These are phyloP conservation scores for Verticillium longisporum DNA, from an alignment of 2,329 filamentous ascomycete genomes.

Conservation along the genomic window DNA sequence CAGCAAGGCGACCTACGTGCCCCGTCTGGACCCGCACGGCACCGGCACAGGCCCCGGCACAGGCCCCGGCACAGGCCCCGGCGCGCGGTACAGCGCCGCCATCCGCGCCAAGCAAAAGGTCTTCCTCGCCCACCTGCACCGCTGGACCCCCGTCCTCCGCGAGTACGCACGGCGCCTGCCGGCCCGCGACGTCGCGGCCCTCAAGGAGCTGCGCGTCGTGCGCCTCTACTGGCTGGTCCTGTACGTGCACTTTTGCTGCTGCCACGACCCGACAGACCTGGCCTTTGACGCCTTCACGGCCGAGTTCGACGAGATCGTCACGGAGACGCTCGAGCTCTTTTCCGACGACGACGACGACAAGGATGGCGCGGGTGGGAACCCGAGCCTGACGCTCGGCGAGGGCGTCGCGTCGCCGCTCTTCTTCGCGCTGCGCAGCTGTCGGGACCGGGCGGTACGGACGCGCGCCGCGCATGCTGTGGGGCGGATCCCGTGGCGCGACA, in stretches of 20 bases:
- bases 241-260: slow-evolving; percentile 5
- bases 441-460: slow-evolving; percentile 10
- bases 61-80: too few relatives aligned
- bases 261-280: slow-evolving; percentile 11
- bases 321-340: slow-evolving; percentile 4
- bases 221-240: slow-evolving; percentile 7
- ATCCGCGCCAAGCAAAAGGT: neutral
- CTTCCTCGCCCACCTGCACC: slow-evolving; percentile 3
- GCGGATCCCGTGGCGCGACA: slow-evolving; percentile 12
- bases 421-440: slow-evolving; percentile 10
- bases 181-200: neutral
- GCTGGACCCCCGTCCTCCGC: slow-evolving; percentile 2
- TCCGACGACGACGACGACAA: slow-evolving; percentile 1
- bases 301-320: slow-evolving; percentile 9
- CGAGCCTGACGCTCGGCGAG: slow-evolving; percentile 7
- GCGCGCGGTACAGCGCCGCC: neutral
- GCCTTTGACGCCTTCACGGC: slow-evolving; percentile 9
- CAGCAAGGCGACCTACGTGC: slow-evolving; percentile 5
- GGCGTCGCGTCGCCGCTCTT: slow-evolving; percentile 10
- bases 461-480: slow-evolving; percentile 7
- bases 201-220: slow-evolving; percentile 7
- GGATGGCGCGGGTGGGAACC: neutral
- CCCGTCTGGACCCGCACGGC: neutral
- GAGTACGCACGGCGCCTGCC: neutral
- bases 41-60: neutral